phyloP scores from a whole-genome alignment of 495 filamentous ascomycete species.

The Talaromyces thailandensis region DNA sequence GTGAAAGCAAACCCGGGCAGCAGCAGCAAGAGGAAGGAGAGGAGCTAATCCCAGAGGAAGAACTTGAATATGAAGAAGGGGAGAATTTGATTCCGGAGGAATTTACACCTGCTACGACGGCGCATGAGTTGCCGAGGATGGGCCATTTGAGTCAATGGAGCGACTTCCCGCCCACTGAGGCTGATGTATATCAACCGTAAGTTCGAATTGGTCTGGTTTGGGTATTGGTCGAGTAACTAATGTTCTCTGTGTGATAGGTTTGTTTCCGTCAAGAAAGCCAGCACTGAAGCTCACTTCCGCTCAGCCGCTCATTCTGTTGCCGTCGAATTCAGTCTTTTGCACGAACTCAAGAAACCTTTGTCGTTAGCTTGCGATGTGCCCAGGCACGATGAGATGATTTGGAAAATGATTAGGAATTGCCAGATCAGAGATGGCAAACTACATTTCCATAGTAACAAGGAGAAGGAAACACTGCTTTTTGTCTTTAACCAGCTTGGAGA shows the following conservation, averaged over 20 bases:
- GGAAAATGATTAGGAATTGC: slow-evolving; percentile 18
- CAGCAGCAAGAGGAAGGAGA: slow-evolving; percentile 6
- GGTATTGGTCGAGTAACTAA: not conserved
- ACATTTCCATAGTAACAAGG: slow-evolving; percentile 21
- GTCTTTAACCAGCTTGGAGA: slow-evolving; percentile 32
- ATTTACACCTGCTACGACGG: slow-evolving; percentile 51
- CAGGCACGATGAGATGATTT: slow-evolving; percentile 20
- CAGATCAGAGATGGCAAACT: slow-evolving; percentile 20
- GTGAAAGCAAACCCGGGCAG: not conserved
- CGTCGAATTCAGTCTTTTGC: slow-evolving; percentile 38
- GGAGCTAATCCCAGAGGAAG: slow-evolving; percentile 4
- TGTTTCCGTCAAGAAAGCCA: not conserved
- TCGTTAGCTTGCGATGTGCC: slow-evolving; percentile 19
- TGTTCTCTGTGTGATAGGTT: not conserved
- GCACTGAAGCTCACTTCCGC: slow-evolving; percentile 8
- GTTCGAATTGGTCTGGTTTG: slow-evolving; percentile 5
- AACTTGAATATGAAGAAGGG: slow-evolving; percentile 7
- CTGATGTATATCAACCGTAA: slow-evolving; percentile 20
- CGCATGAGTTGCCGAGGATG: slow-evolving; percentile 48
- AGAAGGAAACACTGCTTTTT: slow-evolving; percentile 23
- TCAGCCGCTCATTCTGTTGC: slow-evolving; percentile 30
- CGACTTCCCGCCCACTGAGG: slow-evolving; percentile 13
- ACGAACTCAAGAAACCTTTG: slow-evolving; percentile 24
- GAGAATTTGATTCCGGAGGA: slow-evolving; percentile 7
- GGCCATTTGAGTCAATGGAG: slow-evolving; percentile 44